These are phyloP conservation scores for Oemleria cerasiformis DNA, from an alignment of 306 rosid genomes.

Conservation along the genomic window DNA sequence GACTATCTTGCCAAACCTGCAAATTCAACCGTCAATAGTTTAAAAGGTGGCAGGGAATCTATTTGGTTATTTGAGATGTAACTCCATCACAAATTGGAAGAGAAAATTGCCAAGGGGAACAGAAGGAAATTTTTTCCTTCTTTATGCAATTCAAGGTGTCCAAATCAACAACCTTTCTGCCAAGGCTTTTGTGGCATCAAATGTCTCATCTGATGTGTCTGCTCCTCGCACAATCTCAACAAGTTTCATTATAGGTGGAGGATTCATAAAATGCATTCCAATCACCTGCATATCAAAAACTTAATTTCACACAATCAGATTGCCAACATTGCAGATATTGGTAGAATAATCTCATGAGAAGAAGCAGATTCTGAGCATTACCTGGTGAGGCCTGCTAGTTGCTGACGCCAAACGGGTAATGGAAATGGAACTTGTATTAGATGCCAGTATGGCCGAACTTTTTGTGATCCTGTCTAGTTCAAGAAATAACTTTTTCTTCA, in stretches of 20 bases:
- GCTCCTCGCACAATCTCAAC: conserved; percentile 84
- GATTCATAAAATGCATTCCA: conserved; percentile 98
- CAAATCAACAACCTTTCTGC: conserved; percentile 58
- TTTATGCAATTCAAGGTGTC: conserved; percentile 6
- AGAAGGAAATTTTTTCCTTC: neutral
- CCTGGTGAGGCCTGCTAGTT: conserved; percentile 70
- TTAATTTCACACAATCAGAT: conserved; percentile 11
- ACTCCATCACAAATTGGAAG: neutral
- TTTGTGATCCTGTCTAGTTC: conserved; percentile 60
- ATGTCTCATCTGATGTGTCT: conserved; percentile 77
- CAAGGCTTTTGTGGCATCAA: conserved; percentile 59
- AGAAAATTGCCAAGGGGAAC: neutral
- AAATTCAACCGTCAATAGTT: neutral
- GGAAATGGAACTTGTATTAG: conserved; percentile 94
- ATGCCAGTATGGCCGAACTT: conserved; percentile 72
- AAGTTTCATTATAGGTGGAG: conserved; percentile 87
- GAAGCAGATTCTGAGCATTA: conserved; percentile 22
- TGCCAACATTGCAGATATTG: neutral
- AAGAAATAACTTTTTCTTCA: conserved; percentile 58
- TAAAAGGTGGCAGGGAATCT: conserved; percentile 12
- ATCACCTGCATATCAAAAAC: conserved; percentile 54
- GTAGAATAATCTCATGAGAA: conserved; percentile 8
- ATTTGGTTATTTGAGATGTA: neutral
- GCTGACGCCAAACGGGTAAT: conserved; percentile 79
- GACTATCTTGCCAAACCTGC: conserved; percentile 50